Evolutionary conservation across 495 filamentous ascomycete genomes (phyloP).

Genomic region (Aspergillus wentii): DNA sequence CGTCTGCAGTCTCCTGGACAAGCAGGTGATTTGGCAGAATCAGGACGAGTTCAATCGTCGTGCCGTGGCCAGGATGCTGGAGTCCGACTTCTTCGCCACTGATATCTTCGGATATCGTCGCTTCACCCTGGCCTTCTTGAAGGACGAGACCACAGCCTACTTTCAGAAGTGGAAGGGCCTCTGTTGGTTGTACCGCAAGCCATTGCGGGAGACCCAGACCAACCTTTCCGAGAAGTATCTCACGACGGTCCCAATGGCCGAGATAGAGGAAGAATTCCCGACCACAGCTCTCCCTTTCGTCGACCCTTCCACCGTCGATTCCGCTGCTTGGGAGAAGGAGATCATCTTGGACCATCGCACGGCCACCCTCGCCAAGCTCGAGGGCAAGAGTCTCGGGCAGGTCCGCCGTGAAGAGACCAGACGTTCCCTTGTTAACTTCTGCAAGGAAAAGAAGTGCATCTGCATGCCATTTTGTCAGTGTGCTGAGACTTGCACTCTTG

Average conservation of each 20-base stretch:
- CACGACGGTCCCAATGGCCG: slow-evolving; percentile 12
- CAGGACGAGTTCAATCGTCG: slow-evolving; percentile 22
- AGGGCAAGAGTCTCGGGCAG: slow-evolving; percentile 30
- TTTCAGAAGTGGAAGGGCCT: slow-evolving; percentile 25
- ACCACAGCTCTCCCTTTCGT: slow-evolving; percentile 20
- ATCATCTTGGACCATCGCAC: slow-evolving; percentile 25
- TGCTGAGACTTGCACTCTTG: slow-evolving; percentile 22
- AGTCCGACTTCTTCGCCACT: slow-evolving; percentile 6
- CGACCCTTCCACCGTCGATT: slow-evolving; percentile 11
- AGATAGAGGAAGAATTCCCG: slow-evolving; percentile 11
- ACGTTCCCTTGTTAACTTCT: slow-evolving; percentile 14
- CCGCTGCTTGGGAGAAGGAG: slow-evolving; percentile 16
- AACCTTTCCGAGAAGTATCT: slow-evolving; percentile 35
- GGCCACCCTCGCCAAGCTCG: slow-evolving; percentile 24
- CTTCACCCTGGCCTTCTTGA: slow-evolving; percentile 15
- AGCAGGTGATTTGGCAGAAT: slow-evolving; percentile 17
- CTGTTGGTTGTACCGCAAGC: slow-evolving; percentile 18
- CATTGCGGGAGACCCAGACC: slow-evolving; percentile 20
- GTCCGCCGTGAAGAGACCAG: slow-evolving; percentile 21
- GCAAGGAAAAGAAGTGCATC: slow-evolving; percentile 30
- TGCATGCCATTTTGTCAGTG: slow-evolving; percentile 30
- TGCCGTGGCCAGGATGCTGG: slow-evolving; percentile 6
- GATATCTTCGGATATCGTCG: slow-evolving; percentile 32
- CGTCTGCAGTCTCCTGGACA: slow-evolving; percentile 21
- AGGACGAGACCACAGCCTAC: slow-evolving; percentile 15